Evolutionary conservation across 176 grass and related monocot species (phyloP).

Genomic region (Calamus simplicifolius): DNA sequence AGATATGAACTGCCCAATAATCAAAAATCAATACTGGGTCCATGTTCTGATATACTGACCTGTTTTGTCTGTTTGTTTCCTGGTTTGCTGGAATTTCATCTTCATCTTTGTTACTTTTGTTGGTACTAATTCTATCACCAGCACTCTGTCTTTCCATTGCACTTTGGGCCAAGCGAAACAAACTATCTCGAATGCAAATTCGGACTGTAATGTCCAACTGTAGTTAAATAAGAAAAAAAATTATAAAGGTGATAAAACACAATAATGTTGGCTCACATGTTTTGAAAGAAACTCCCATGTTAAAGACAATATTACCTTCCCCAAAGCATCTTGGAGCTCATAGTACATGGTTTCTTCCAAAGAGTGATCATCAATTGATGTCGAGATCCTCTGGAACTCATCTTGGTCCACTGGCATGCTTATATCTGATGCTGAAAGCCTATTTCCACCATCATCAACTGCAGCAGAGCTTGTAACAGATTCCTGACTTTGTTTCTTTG

Average conservation of each 20-base stretch:
- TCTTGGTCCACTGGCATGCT: constrained; percentile 23
- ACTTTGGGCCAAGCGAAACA: constrained; percentile 79
- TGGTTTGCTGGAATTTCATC: constrained; percentile 39
- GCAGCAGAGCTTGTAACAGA: constrained; percentile 30
- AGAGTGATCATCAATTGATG: constrained; percentile 42
- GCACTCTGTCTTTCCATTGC: constrained; percentile 63
- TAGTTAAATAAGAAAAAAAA: neutral
- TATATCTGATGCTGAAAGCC: constrained; percentile 22
- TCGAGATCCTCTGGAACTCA: constrained; percentile 29
- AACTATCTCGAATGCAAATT: constrained; percentile 71
- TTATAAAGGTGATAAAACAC: too few relatives aligned
- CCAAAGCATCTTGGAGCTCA: constrained; percentile 59
- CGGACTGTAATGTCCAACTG: constrained; percentile 77
- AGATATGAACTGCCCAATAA: neutral
- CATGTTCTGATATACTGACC: constrained; percentile 20
- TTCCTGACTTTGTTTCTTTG: constrained; percentile 38
- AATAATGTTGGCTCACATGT: too few relatives aligned
- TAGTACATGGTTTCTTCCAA: constrained; percentile 58
- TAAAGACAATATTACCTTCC: constrained; percentile 35
- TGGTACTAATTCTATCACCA: constrained; percentile 52
- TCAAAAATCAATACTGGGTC: neutral
- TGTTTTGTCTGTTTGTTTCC: constrained; percentile 27
- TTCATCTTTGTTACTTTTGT: constrained; percentile 46
- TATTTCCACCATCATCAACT: constrained; percentile 32
- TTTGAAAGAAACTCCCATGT: neutral